A percentile compares a stretch with the other conserved stretches of the same genome.
Conservation (phyloP, 2,329 filamentous ascomycete genomes). For the Cladorrhinum sp. region DNA sequence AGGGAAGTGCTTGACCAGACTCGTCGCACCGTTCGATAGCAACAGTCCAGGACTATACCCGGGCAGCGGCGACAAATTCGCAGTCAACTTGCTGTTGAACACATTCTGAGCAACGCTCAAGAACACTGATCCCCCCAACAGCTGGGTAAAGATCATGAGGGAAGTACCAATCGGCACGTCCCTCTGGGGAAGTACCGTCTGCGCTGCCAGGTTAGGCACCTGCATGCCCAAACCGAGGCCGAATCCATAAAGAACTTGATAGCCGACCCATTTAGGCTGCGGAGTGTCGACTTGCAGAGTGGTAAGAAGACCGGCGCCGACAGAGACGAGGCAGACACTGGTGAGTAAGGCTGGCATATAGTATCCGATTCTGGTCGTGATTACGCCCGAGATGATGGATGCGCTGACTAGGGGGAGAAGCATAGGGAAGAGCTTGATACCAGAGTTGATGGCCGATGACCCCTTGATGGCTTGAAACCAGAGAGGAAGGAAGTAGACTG, state of each 20-base stretch:
- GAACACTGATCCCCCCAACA: slow-evolving; percentile 43
- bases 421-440: slow-evolving; percentile 21
- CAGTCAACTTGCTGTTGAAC: slow-evolving; percentile 35
- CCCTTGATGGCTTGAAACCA: slow-evolving; percentile 37
- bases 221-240: slow-evolving; percentile 40
- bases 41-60: slow-evolving; percentile 10
- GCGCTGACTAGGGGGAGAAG: slow-evolving; percentile 18
- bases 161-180: slow-evolving; percentile 43
- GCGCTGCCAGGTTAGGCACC: slow-evolving; percentile 36
- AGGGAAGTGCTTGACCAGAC: slow-evolving; percentile 11
- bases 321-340: slow-evolving; percentile 28
- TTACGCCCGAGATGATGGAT: slow-evolving; percentile 17
- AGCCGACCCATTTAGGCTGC: slow-evolving; percentile 34
- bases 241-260: slow-evolving; percentile 35
- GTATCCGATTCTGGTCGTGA: slow-evolving; percentile 19
- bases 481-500: slow-evolving; percentile 45
- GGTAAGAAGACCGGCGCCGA: slow-evolving; percentile 38
- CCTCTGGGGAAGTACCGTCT: slow-evolving; percentile 36
- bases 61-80: background rate
- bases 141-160: slow-evolving; percentile 38
- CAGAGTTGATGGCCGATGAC: slow-evolving; percentile 22
- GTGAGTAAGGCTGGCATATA: slow-evolving; percentile 24
- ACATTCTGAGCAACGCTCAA: slow-evolving; percentile 43
- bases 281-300: slow-evolving; percentile 32
- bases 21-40: slow-evolving; percentile 10